Evolutionary conservation across 2,329 filamentous ascomycete genomes (phyloP), one percentile per base, ranked within the genome.

Genomic region (Fusarium scirpi): DNA sequence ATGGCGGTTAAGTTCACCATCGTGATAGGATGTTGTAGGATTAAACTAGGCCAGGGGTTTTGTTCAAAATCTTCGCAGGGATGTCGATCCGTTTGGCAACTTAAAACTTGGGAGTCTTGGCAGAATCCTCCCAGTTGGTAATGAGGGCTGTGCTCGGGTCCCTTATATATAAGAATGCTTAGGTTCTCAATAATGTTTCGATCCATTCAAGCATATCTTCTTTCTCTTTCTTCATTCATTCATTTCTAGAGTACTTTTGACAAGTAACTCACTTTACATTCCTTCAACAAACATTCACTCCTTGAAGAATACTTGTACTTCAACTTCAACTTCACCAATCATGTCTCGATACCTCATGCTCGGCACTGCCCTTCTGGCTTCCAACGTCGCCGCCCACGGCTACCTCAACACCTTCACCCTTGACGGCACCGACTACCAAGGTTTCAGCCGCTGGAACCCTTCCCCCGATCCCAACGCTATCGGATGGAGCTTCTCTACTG

Each of bases 401-500:
- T 76, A 76, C 52, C 46, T 76, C 1, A 63, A 71, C n/a, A 69
- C 65, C 2, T 65, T 74, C 38, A 72, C 69, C 18, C 54, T 76
- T 6, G 71, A 75, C 25, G 71, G 82, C 72, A 47, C 82, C 74
- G 81, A 75, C 62, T 56, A 78, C 77, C 67, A 79, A 43, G 79
- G 83, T 5, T 76, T 71, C 58, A 54, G 29, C 43, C 54, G 64
- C n/a, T 73, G 71, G 69, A 75, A 82, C 72, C 67, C 73, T 32
- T 57, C 73, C n/a, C 71, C 73, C 27, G 78, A 78, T 9, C 80
- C 81, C 16, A 54, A 72, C 6, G 71, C 71, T 49, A 75, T 77
- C 51, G 82, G 81, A 45, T 84, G 82, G 82, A 76, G 78, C 6
- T 80, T 80, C 40, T 75, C 78, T 24, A 81, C 85, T 48, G 78